phyloP scores from a whole-genome alignment of 192 early-diverging fungal species.

The Geranomyces variabilis region DNA sequence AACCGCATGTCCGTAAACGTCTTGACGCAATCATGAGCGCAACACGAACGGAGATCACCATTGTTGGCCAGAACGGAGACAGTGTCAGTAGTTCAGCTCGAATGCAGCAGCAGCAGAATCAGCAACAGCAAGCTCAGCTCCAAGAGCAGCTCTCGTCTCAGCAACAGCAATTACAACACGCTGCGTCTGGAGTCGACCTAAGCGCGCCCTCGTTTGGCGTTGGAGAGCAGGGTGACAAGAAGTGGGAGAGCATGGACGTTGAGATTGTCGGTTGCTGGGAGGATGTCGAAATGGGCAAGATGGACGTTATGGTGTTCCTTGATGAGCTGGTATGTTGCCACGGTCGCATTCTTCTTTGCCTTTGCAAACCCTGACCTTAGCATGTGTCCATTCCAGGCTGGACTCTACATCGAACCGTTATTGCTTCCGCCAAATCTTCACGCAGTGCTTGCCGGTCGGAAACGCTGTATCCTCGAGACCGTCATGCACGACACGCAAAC shows the following conservation, averaged over 20 bases:
- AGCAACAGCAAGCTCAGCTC: background rate
- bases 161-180: background rate
- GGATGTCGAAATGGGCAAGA: conserved; percentile 51
- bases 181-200: background rate
- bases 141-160: conserved; percentile 7
- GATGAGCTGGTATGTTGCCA: conserved; percentile 43
- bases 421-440: conserved; percentile 58
- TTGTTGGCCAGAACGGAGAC: conserved; percentile 39
- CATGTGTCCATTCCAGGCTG: conserved; percentile 33
- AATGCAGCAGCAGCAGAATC: background rate
- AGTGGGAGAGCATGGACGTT: conserved; percentile 50
- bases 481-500: conserved; percentile 73
- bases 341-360: background rate
- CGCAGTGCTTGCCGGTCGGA: conserved; percentile 72
- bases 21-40: conserved; percentile 52
- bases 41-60: conserved; percentile 54
- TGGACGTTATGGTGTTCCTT: conserved; percentile 43
- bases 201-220: background rate
- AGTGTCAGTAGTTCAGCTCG: background rate
- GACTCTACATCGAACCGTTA: conserved; percentile 47
- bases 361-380: background rate
- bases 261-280: conserved; percentile 57
- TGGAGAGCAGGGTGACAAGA: conserved; percentile 1
- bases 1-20: conserved; percentile 45
- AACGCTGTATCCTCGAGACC: conserved; percentile 58